Evolutionary conservation across 352 stramenopile genomes (phyloP).

Genomic region (Pythium utonaiense): DNA sequence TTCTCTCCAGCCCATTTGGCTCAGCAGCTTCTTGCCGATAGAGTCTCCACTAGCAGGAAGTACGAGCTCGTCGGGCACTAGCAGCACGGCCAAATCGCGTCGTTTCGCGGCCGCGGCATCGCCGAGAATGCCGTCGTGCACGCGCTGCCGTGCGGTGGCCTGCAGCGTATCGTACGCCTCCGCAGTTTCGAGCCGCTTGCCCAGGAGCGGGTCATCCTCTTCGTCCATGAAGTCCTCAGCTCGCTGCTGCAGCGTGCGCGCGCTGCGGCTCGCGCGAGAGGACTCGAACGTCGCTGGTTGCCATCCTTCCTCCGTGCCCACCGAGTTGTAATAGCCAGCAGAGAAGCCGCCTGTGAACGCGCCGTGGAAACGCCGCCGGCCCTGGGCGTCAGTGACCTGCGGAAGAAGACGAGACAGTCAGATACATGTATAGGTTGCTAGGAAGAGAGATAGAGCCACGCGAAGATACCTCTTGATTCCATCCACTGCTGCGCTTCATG

Average conservation of each 20-base stretch:
- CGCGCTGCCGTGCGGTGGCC: conserved; percentile 26
- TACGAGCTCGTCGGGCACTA: conserved; percentile 72
- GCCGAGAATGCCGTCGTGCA: conserved; percentile 20
- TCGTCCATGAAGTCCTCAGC: conserved; percentile 94
- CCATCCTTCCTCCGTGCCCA: conserved; percentile 89
- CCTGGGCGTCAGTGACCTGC: conserved; percentile 70
- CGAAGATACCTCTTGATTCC: conserved; percentile 53
- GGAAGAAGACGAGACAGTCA: neutral
- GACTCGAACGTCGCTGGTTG: conserved; percentile 77
- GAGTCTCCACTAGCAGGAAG: conserved; percentile 59
- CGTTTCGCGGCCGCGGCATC: neutral
- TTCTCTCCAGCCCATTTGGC: conserved; percentile 90
- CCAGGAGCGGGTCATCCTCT: conserved; percentile 89
- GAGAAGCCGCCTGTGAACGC: conserved; percentile 94
- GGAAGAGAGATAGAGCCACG: neutral
- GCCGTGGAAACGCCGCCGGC: conserved; percentile 87
- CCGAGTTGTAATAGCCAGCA: conserved; percentile 93
- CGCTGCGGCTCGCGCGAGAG: conserved; percentile 45
- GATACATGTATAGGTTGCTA: neutral
- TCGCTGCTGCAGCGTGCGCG: conserved; percentile 35
- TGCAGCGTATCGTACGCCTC: conserved; percentile 65
- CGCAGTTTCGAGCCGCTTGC: conserved; percentile 67
- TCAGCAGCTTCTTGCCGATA: conserved; percentile 79
- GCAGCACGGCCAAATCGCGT: conserved; percentile 27
- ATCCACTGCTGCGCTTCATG: conserved; percentile 48